Evolutionary conservation across 1,284 basidiomycete species (phyloP).

Genomic region (Bondarzewia mesenterica): DNA sequence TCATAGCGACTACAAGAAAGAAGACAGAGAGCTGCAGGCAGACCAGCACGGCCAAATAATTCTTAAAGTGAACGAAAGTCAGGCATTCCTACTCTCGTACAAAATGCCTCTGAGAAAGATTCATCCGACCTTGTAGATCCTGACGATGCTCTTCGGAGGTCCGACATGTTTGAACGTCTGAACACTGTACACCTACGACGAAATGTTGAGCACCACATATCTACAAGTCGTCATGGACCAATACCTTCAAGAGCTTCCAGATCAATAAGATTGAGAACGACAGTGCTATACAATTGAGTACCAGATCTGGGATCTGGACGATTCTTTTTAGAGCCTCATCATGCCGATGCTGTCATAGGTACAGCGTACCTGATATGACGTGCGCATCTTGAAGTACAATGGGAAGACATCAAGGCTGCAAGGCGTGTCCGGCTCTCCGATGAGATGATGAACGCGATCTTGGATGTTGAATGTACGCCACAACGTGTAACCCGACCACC

Average conservation of each 20-base stretch:
- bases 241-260: constrained; percentile 37
- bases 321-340: constrained; percentile 17
- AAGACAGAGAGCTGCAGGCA: constrained; percentile 50
- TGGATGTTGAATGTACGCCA: constrained; percentile 35
- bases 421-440: constrained; percentile 32
- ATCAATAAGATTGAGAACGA: constrained; percentile 35
- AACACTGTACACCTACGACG: constrained; percentile 31
- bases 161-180: constrained; percentile 47
- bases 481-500: constrained; percentile 43
- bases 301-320: constrained; percentile 38
- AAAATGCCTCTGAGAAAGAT: not conserved
- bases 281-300: constrained; percentile 37
- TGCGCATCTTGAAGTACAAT: constrained; percentile 32
- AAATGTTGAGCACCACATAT: not conserved
- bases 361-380: constrained; percentile 32
- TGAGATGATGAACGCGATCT: constrained; percentile 25
- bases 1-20: constrained; percentile 39
- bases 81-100: not conserved
- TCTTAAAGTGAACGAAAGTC: constrained; percentile 38
- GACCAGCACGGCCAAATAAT: constrained; percentile 48
- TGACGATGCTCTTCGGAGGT: constrained; percentile 39
- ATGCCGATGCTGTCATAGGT: constrained; percentile 1
- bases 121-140: constrained; percentile 37
- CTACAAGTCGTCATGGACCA: not conserved
- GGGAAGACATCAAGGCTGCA: constrained; percentile 41